Evolutionary conservation across 257 asterid genomes (phyloP).

Genomic region (Paraleonurus japonicus): DNA sequence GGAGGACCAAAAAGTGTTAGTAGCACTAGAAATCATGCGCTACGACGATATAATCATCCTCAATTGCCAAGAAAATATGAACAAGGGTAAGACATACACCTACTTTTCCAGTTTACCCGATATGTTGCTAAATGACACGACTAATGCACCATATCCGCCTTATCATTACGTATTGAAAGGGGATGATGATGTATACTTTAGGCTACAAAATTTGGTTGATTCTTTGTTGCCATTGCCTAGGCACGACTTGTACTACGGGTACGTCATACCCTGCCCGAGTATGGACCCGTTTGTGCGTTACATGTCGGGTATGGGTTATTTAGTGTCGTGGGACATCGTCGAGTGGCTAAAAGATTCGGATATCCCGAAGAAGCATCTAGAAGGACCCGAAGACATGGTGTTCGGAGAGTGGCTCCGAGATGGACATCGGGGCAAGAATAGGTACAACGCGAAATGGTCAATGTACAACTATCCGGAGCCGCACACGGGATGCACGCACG

Average conservation of each 20-base stretch:
- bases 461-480: conserved; percentile 94
- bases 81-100: conserved; percentile 78
- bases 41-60: conserved; percentile 79
- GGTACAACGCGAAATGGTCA: conserved; percentile 88
- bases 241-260: conserved; percentile 76
- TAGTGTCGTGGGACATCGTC: conserved; percentile 83
- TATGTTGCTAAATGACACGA: conserved; percentile 33
- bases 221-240: conserved; percentile 62
- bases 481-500: conserved; percentile 70
- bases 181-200: conserved; percentile 74
- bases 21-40: conserved; percentile 86
- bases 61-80: conserved; percentile 81
- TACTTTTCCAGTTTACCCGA: conserved; percentile 80
- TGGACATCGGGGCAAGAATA: conserved; percentile 64
- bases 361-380: conserved; percentile 56
- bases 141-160: conserved; percentile 51
- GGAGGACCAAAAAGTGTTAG: conserved; percentile 74
- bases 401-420: conserved; percentile 86
- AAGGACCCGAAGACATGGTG: conserved; percentile 74
- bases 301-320: conserved; percentile 97
- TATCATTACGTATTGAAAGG: conserved; percentile 84
- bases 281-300: conserved; percentile 82
- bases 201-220: conserved; percentile 60
- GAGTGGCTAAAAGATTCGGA: conserved; percentile 83
- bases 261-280: conserved; percentile 81